Evolutionary conservation across 345 rosid genomes (phyloP).

Genomic region (Heritiera littoralis): DNA sequence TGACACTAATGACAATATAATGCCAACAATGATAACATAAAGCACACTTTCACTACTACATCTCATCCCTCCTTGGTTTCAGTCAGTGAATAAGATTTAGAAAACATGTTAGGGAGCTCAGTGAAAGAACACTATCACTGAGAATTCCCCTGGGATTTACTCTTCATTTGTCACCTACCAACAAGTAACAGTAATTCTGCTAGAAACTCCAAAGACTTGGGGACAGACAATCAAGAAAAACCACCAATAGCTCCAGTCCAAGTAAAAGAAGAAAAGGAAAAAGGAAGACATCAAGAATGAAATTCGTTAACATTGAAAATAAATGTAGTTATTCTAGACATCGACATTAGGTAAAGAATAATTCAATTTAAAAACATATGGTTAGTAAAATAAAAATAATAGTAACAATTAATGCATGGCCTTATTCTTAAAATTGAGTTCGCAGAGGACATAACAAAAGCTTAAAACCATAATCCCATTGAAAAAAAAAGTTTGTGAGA

Average conservation of each 20-base stretch:
- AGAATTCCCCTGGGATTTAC: not conserved
- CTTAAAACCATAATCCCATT: not conserved
- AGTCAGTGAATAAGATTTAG: not conserved
- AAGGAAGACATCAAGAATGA: not conserved
- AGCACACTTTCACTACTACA: no score
- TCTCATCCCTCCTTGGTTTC: not conserved
- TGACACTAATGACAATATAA: no score
- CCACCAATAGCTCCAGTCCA: not conserved
- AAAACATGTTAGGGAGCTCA: not conserved
- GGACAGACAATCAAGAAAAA: not conserved
- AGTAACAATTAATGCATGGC: not conserved
- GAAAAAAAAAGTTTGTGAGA: not conserved
- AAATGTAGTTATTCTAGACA: not conserved
- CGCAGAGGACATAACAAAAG: not conserved
- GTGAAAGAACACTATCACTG: not conserved
- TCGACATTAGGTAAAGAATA: not conserved
- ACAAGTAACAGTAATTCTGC: not conserved
- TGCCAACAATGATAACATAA: no score
- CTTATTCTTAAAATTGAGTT: not conserved
- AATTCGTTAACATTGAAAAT: not conserved
- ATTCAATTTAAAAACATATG: not conserved
- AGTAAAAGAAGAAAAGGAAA: no score
- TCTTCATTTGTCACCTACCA: not conserved
- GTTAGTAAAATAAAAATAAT: not conserved
- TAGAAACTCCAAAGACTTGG: not conserved